Base-by-base conservation (phyloP, 305 asterid genomes). In the Solanum hybrid region DNA sequence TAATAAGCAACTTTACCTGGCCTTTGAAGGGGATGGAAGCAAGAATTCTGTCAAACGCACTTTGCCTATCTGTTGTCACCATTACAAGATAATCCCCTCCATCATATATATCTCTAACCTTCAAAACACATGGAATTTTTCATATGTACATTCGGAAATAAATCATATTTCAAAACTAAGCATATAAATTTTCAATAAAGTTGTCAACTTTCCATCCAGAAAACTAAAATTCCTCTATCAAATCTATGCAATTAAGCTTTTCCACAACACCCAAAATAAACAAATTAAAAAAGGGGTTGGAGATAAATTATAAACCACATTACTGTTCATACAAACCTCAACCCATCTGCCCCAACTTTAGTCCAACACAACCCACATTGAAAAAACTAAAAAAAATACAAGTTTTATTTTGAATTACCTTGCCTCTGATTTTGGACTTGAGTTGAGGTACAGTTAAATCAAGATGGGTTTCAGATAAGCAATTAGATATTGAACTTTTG, bases 1-100 rank as follows among this genome's bases (percentile, higher is more conserved):
- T 20, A 38, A 69, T 11, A 34, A 42, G 75, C 46, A 16, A 16
- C 16, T 82, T 9, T 87, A 95, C 98, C 98, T 96, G 99, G 46
- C 99, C 99, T 93, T 97, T 96, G 91, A 96, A 96, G 82, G 99
- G 99, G 89, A 96, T 95, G 35, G 98, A 96, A 79, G 99, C 99
- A 90, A 97, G 98, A 94, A 97, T 92, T 90, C 99, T 91, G 75
- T 97, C 99, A 86, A 97, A 97, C 72, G 99, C 99, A 93, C 99
- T 97, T 92, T 95, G 98, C 91, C 99, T 91, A 90, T 97, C 99
- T 3, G 99, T 96, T 36, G 99, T 96, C 80, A 97, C 98, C 89
- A 97, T 90, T 90, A 95, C 96, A 76, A 96, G 95, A 91, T 93
- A 94, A 80, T 97, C 95, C 79, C 98, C 98, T 82, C 93, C 96